Evolutionary conservation across 805 yeast species (phyloP), one percentile per base, ranked within the genome.

Genomic region (Hanseniaspora mollemarum): DNA sequence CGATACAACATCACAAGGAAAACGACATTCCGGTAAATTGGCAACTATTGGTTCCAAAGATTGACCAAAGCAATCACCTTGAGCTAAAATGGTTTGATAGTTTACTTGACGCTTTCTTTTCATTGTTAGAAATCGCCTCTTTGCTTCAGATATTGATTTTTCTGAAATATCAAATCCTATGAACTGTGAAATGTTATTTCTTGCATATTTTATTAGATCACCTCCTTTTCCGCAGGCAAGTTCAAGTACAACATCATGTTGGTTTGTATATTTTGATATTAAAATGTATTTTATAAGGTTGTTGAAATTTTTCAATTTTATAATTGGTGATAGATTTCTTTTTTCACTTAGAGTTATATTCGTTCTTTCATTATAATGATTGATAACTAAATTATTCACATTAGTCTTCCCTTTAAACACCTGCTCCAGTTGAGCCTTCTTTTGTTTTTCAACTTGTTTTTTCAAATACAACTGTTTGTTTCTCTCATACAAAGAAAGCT

Each of bases 161-260:
- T 88, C 92, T 18, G 96, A 87, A 40, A 92, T 81, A 66, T 92
- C 99, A 26, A 92, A 73, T 1, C 98, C 98, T 50, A 88, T 78
- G 57, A 83, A 85, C 43, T 87, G 88, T 21, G 77, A 73, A 2
- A 86, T 75, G 19, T 76, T 70, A 1, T 86, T 82, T 57, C 77
- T 77, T 46, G 81, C 83, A 80, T 95, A 90, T 63, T 92, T 92
- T 58, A 83, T 78, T 59, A 92, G 68, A 67, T 92, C 99, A 25
- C 99, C 99, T 48, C 99, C 99, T 64, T 92, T 94, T 13, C 99
- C 99, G 66, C 97, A 88, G 15, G 96, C 96, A 51, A 90, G 66
- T 61, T 92, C 99, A 18, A 92, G 68, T 1, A 83, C 87, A 19
- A 75, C 72, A 37, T 75, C 73, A 54, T 76, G 68, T 42, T 70